Evolutionary conservation across 441 rosid genomes (phyloP), one percentile per base, ranked within the genome.

Genomic region (Omphalea diandra): DNA sequence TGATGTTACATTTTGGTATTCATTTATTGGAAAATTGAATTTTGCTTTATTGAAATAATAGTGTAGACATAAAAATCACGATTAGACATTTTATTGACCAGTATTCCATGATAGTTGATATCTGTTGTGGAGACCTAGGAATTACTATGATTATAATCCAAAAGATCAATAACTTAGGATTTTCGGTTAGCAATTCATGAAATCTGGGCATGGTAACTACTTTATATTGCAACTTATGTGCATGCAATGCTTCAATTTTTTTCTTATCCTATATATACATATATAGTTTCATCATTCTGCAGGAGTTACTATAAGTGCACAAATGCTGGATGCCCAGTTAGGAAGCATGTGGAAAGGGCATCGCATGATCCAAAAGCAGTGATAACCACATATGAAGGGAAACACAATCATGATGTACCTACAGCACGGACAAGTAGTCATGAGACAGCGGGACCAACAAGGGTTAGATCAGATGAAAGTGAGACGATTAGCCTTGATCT

Each of bases 261-360:
- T n/a, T n/a, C n/a, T n/a, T n/a, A n/a, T n/a, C n/a, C n/a, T n/a
- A n/a, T n/a, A n/a, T n/a, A n/a, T n/a, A n/a, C n/a, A n/a, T n/a
- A n/a, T n/a, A n/a, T n/a, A n/a, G n/a, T n/a, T n/a, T n/a, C n/a
- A n/a, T 52, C 70, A 40, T 79, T 73, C 53, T 83, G 81, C 84
- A 95, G 99, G 95, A 95, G 98, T 73, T 95, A 93, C 76, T 95
- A 95, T 82, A 95, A 95, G 81, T 95, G 99, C 84, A 93, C 98
- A 33, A 85, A 88, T 75, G 84, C 80, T 22, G 96, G 97, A 75
- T 95, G 99, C 62, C 94, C 97, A 9, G 99, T 95, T 55, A 87
- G 99, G 78, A 95, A 93, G 79, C 99, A 93, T 36, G 98, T 95
- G 78, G 99, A 95, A 82, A 89, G 98, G 80, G 98, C 99, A 53